phyloP scores from a whole-genome alignment of 2,329 filamentous ascomycete species.

The Neobulgaria alba region DNA sequence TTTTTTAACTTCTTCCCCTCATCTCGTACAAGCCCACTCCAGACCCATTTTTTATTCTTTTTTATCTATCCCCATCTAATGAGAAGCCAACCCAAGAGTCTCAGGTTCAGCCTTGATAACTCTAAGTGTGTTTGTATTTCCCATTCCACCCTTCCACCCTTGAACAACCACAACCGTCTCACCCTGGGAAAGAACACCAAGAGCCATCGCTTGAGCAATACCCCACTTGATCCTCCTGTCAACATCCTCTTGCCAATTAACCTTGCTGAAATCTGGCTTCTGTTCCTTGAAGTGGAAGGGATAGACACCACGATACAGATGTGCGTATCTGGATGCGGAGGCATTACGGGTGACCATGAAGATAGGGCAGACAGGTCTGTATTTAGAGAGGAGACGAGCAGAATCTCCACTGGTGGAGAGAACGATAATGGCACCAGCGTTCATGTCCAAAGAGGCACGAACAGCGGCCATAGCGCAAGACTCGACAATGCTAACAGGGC shows the following conservation, averaged over 20 bases:
- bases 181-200: conserved; percentile 64
- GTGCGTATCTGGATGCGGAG: conserved; percentile 77
- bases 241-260: conserved; percentile 98
- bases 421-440: conserved; percentile 91
- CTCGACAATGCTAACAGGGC: conserved; percentile 82
- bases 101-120: conserved; percentile 6
- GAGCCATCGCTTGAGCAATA: conserved; percentile 75
- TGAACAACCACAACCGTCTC: conserved; percentile 78
- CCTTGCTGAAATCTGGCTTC: conserved; percentile 89
- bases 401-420: conserved; percentile 93
- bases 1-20: too few relatives aligned
- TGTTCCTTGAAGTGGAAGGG: conserved; percentile 89
- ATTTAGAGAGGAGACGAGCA: conserved; percentile 93
- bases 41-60: too few relatives aligned
- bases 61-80: too few relatives aligned
- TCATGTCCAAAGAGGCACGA: conserved; percentile 89
- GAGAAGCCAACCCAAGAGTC: too few relatives aligned
- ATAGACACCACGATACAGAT: conserved; percentile 96
- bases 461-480: conserved; percentile 97
- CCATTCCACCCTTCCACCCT: conserved; percentile 86
- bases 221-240: conserved; percentile 97
- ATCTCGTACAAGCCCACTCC: too few relatives aligned
- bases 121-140: conserved; percentile 69
- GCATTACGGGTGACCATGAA: conserved; percentile 95
- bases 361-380: conserved; percentile 96